Evolutionary conservation across 805 yeast genomes (phyloP), one percentile per base, ranked within the genome.

Genomic region (Lipomyces oligophaga): DNA sequence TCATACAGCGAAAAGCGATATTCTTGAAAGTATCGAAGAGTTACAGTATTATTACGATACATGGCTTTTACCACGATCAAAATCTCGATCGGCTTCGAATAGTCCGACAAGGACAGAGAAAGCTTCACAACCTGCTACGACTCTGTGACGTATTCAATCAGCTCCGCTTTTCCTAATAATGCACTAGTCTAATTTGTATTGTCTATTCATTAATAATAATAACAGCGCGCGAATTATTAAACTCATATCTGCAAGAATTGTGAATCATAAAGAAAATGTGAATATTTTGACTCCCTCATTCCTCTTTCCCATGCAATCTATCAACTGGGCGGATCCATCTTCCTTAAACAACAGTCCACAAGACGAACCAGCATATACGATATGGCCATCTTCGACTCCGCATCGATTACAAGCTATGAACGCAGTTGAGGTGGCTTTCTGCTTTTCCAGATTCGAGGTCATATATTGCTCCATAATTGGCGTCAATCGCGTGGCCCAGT

Each of bases 1-100:
- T 1, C 99, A 93, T 65, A 90, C 97, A 0, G 98, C 99, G 0
- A 77, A 76, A 54, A 73, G 80, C 13, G 99, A 93, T 64, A 93
- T 93, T 38, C 58, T 85, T 39, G 98, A 93, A 64, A 85, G 96
- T 59, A 90, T 93, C 34, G 76, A 67, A 6, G 96, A 93, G 64
- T 69, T 93, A 61, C 74, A 71, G 55, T 93, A 88, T 85, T 86
- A 82, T 64, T 67, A 75, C 47, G 78, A 81, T 16, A 70, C 83
- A 59, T 88, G 85, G 62, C 73, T 69, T 3, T 20, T 10, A 26
- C 30, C 30, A 13, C 13, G 30, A 26, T 26, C 30, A 10, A 26
- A 26, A 10, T 26, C 30, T 26, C 30, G 30, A 26, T 26, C 13
- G 10, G 30, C 30, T 27, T 27, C 30, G 10, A 13, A 27, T 13